Base-by-base conservation (phyloP, 495 filamentous ascomycete species). In the Xylaria castorea region DNA sequence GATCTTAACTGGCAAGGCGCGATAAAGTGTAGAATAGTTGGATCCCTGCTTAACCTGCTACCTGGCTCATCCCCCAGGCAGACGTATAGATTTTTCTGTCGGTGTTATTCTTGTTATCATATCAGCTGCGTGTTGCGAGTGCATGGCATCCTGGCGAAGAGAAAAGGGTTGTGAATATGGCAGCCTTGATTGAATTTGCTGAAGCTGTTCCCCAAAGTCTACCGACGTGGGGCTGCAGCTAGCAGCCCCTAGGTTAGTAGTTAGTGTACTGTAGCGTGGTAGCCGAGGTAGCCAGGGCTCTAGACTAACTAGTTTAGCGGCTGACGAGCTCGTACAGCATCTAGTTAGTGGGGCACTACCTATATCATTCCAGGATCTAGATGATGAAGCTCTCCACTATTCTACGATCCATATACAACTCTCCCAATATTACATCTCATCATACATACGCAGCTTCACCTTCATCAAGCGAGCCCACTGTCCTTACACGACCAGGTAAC, bases 41-140 rank as follows among this genome's bases (percentile, higher is more conserved):
- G 61, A 62, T 67, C 18, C 36, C 30, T 32, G 16, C 25, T 22
- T 60, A 36, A 32, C 8, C 38, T 6, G 14, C 9, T 42, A 12
- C 36, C 71, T 63, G 64, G 14, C 32, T 73, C 71, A 73, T 36
- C 65, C 71, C 46, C 71, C 71, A 69, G 71, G 66, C 65, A 73
- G 63, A 55, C 46, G 55, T 25, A 22, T 73, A 34, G 32, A 64
- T 18, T 34, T 3, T 36, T 46, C 34, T n/a, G 18, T 5, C 16
- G 12, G 46, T 48, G 25, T 44, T 14, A 8, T 51, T 25, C 32
- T 46, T 38, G 71, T 38, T 69, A 42, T 73, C 71, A 73, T 73
- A 46, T 63, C 71, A 68, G 27, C 38, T 30, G 20, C 25, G 34
- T 50, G 63, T 18, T 5, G 44, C 38, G 12, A 6, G 16, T 66